These are phyloP conservation scores for Pseudozyma sp. DNA, from an alignment of 1,284 basidiomycete species.

Conservation along the genomic window DNA sequence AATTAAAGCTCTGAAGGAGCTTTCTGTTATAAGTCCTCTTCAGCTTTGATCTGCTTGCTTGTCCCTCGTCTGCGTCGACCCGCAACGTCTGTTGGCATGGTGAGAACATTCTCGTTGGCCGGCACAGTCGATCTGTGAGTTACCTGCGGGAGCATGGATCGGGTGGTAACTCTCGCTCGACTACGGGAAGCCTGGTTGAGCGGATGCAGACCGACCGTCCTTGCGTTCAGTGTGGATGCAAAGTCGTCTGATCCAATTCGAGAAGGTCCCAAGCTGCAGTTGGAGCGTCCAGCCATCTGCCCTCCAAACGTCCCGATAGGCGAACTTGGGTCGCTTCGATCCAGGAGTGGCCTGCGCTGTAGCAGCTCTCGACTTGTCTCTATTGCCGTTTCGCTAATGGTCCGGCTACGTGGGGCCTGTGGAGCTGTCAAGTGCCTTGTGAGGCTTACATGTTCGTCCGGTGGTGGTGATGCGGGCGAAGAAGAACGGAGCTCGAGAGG, in stretches of 20 bases:
- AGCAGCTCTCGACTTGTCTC: background rate
- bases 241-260: conserved; percentile 4
- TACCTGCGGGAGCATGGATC: too few relatives aligned
- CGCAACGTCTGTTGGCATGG: background rate
- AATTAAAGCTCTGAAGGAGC: too few relatives aligned
- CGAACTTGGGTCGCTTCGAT: conserved; percentile 20
- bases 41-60: background rate
- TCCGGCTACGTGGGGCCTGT: background rate
- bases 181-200: background rate
- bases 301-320: conserved; percentile 31
- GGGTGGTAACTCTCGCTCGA: background rate
- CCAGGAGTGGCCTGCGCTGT: conserved; percentile 10
- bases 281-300: conserved; percentile 3
- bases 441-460: background rate
- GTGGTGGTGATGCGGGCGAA: conserved; percentile 13
- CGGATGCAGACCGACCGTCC: conserved; percentile 10
- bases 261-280: conserved; percentile 1
- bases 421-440: background rate
- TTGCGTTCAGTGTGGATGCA: background rate
- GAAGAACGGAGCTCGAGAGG: conserved; percentile 25
- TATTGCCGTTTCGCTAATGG: background rate
- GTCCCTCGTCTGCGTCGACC: too few relatives aligned
- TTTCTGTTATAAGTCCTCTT: too few relatives aligned
- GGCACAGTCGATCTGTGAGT: background rate
- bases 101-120: conserved; percentile 14